Base-by-base conservation (phyloP, 2,329 filamentous ascomycete genomes). In the Hypocreales sp. region DNA sequence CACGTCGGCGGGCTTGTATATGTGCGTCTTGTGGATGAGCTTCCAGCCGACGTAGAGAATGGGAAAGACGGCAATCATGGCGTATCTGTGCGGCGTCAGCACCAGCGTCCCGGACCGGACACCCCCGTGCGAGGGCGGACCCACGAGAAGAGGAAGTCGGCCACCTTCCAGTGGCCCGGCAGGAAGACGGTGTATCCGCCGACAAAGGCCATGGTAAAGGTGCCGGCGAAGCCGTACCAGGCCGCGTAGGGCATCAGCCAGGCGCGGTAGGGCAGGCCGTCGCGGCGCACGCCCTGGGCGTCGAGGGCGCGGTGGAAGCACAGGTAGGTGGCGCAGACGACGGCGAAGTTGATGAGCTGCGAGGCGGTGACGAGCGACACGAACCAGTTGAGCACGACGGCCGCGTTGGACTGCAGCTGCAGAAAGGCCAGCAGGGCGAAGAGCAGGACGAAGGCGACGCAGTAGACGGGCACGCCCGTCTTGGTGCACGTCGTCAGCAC, bases 131-230 rank as follows among this genome's bases (percentile, higher is more conserved):
- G 13, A 8, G 24, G 7, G 2, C 9, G 4, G 13, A 55, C 63
- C 56, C 39, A 72, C 50, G 72, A 78, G 48, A 83, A 82, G 16
- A 87, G 49, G 46, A 87, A 90, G 6, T 67, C 71, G 6, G 74
- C 64, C 0, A 78, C 45, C 32, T 70, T 62, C 80, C 78, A 87
- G 5, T 64, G 61, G 1, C 65, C 58, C 0, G 51, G 43, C 24
- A 86, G 46, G 40, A 87, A 90, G 1, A 86, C 77, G 0, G 73
- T 65, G 35, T 84, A 87, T 0, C 80, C 80, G 7, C 76, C 71
- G 2, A 84, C 71, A 38, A 86, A 72, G 0, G 73, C 67, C 73
- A 87, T 84, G 35, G 79, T 48, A 26, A 68, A 66, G 2, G 72
- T 79, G 15, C 66, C 70, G 0, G 56, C 45, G 5, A 82, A 51